Evolutionary conservation across 1,284 basidiomycete species (phyloP).

Genomic region (Heterobasidion annosum): DNA sequence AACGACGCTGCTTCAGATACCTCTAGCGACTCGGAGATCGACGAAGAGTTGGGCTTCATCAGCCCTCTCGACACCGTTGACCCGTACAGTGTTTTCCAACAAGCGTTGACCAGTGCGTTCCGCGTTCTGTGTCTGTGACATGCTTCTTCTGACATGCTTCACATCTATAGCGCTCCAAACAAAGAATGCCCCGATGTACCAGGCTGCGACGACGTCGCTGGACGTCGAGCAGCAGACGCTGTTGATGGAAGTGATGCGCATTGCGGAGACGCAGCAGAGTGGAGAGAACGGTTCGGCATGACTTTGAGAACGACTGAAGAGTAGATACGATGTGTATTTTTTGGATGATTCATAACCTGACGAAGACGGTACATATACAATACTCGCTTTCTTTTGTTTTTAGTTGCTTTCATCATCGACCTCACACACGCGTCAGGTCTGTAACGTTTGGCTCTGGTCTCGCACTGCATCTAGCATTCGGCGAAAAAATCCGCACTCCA

Average conservation of each 20-base stretch:
- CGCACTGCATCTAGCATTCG: neutral
- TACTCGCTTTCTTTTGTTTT: neutral
- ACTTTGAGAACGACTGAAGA: neutral
- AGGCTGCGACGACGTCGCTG: slow-evolving; percentile 61
- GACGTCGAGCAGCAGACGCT: slow-evolving; percentile 66
- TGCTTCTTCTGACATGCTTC: neutral
- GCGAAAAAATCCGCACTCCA: no score
- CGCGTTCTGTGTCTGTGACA: neutral
- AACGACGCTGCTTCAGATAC: slow-evolving; percentile 40
- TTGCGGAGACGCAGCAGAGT: slow-evolving; percentile 28
- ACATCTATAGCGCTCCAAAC: slow-evolving; percentile 61
- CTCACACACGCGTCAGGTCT: neutral
- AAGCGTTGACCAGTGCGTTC: slow-evolving; percentile 56
- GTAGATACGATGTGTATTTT: neutral
- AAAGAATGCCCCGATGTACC: slow-evolving; percentile 57
- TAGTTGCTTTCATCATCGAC: neutral
- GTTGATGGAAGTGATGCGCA: slow-evolving; percentile 75
- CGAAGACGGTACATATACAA: neutral
- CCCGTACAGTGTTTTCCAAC: slow-evolving; percentile 66
- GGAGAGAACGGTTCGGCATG: neutral
- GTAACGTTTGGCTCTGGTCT: neutral
- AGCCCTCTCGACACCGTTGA: slow-evolving; percentile 70
- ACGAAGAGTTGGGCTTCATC: slow-evolving; percentile 75
- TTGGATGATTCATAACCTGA: neutral
- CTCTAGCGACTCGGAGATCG: slow-evolving; percentile 49